Evolutionary conservation across 2,329 filamentous ascomycete species (phyloP).

Genomic region (Ophiostoma ulmi): DNA sequence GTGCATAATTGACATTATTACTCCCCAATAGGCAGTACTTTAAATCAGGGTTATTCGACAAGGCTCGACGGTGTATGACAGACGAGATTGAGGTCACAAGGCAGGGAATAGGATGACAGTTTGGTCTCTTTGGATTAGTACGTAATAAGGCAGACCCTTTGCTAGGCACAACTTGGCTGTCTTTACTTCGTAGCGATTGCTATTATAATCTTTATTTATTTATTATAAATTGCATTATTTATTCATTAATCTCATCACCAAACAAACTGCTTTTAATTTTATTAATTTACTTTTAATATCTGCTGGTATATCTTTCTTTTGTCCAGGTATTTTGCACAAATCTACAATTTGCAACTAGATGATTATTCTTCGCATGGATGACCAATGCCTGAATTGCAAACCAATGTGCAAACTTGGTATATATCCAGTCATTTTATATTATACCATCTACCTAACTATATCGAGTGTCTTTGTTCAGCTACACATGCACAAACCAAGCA

Average conservation of each 20-base stretch:
- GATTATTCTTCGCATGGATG: neutral
- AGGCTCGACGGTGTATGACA: neutral
- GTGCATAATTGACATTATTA: neutral
- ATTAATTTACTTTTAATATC: too few species aligned
- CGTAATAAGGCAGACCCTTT: conserved; percentile 8
- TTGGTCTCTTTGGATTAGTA: neutral
- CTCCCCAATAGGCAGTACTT: neutral
- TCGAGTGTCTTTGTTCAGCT: neutral
- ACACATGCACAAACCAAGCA: neutral
- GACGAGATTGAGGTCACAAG: neutral
- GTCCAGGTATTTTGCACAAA: too few species aligned
- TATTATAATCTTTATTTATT: neutral
- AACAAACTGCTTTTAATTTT: too few species aligned
- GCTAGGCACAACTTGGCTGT: neutral
- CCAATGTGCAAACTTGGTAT: neutral
- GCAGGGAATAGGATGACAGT: neutral
- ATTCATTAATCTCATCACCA: too few species aligned
- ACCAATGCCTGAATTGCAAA: neutral
- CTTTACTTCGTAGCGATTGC: neutral
- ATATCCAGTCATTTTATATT: neutral
- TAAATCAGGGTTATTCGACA: neutral
- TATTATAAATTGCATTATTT: neutral
- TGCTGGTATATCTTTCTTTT: too few species aligned
- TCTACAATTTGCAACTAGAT: too few species aligned
- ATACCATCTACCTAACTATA: neutral